phyloP scores from a whole-genome alignment of 768 basidiomycete genomes.

The Pulveroboletus ravenelii region DNA sequence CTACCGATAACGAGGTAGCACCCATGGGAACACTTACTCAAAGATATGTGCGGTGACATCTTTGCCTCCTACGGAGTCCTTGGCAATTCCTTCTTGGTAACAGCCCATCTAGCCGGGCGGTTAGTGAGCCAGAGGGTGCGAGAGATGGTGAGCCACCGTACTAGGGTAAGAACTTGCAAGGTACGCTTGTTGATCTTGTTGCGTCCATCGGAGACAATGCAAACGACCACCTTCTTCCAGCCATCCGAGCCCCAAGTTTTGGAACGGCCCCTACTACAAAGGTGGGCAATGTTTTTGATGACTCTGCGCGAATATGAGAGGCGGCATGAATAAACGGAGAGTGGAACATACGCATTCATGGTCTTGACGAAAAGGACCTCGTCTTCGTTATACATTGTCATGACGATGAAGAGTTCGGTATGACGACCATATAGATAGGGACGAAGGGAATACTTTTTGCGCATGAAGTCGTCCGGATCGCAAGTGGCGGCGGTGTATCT shows the following conservation, averaged over 20 bases:
- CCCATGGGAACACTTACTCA: conserved; percentile 50
- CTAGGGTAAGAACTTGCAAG: conserved; percentile 80
- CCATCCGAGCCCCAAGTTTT: conserved; percentile 86
- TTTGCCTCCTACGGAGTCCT: conserved; percentile 83
- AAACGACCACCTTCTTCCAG: conserved; percentile 89
- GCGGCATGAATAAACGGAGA: conserved; percentile 1
- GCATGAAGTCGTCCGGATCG: conserved; percentile 85
- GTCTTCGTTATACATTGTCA: conserved; percentile 97
- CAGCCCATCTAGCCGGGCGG: conserved; percentile 60
- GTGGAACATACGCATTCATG: conserved; percentile 68
- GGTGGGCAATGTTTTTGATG: conserved; percentile 80
- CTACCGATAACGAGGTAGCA: neutral
- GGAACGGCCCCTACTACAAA: conserved; percentile 64
- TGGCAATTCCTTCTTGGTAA: conserved; percentile 87
- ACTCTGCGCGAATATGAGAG: conserved; percentile 43
- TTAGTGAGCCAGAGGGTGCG: neutral
- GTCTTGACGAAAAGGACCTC: conserved; percentile 73
- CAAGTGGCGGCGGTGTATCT: conserved; percentile 86
- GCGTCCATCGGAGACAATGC: conserved; percentile 81
- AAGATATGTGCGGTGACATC: conserved; percentile 94
- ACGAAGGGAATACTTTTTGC: conserved; percentile 69
- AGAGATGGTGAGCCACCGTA: conserved; percentile 31
- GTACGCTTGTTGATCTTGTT: conserved; percentile 88
- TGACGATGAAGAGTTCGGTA: conserved; percentile 91
- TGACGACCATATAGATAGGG: conserved; percentile 74